These are phyloP conservation scores for Blastomyces silverae DNA, from an alignment of 2,329 filamentous ascomycete genomes.

Conservation along the genomic window DNA sequence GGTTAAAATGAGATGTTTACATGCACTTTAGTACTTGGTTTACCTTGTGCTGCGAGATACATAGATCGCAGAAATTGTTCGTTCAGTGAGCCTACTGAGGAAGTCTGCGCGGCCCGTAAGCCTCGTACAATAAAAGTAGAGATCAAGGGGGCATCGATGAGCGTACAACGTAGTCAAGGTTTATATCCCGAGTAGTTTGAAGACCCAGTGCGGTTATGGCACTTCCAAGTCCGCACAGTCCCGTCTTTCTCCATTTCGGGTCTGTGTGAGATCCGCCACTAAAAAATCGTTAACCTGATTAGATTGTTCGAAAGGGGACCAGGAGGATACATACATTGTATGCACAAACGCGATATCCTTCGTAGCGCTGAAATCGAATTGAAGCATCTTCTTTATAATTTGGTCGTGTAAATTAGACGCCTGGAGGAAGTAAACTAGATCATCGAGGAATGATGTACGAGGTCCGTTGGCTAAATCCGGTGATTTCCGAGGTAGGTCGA, in stretches of 20 bases:
- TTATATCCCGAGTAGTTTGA: slow-evolving; percentile 48
- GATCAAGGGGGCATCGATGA: not conserved
- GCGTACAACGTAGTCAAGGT: slow-evolving; percentile 66
- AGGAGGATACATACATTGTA: slow-evolving; percentile 56
- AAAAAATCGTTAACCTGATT: not conserved
- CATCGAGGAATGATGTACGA: slow-evolving; percentile 56
- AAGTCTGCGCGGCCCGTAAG: slow-evolving; percentile 48
- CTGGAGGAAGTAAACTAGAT: slow-evolving; percentile 63
- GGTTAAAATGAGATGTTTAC: slow-evolving; percentile 11
- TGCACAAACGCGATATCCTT: slow-evolving; percentile 71
- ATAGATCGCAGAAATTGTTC: slow-evolving; percentile 57
- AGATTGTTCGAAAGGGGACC: not conserved
- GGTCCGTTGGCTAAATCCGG: slow-evolving; percentile 21
- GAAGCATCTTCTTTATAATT: slow-evolving; percentile 60
- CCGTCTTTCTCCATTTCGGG: slow-evolving; percentile 50
- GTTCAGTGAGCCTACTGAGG: slow-evolving; percentile 73
- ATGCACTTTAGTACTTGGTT: slow-evolving; percentile 10
- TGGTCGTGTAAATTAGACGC: slow-evolving; percentile 59
- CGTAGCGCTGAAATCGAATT: slow-evolving; percentile 77
- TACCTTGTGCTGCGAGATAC: slow-evolving; percentile 54
- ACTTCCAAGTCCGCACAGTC: slow-evolving; percentile 65
- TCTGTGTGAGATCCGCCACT: slow-evolving; percentile 53
- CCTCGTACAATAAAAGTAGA: slow-evolving; percentile 4
- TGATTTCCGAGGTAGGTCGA: slow-evolving; percentile 65
- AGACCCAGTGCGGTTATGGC: slow-evolving; percentile 61